These are phyloP conservation scores for Epichloe glyceriae DNA, from an alignment of 2,329 filamentous ascomycete species.

Conservation along the genomic window DNA sequence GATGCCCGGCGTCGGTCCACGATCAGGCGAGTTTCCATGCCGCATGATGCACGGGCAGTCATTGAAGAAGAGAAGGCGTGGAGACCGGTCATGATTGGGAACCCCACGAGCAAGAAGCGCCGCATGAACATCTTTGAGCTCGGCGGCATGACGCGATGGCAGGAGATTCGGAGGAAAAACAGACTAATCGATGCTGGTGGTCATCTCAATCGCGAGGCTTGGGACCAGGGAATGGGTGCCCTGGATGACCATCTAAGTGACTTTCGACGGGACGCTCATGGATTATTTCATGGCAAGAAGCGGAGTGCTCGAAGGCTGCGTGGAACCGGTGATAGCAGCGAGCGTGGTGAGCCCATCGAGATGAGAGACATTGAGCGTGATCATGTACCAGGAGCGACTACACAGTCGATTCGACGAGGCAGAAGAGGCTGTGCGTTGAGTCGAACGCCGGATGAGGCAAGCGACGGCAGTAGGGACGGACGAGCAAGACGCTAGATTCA, in stretches of 20 bases:
- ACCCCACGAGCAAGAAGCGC: constrained; percentile 54
- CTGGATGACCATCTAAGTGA: constrained; percentile 24
- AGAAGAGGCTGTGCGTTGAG: constrained; percentile 25
- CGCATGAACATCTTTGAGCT: constrained; percentile 61
- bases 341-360: constrained; percentile 17
- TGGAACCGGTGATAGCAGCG: constrained; percentile 18
- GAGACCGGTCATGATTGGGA: constrained; percentile 59
- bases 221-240: constrained; percentile 23
- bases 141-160: constrained; percentile 56
- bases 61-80: constrained; percentile 46
- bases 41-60: constrained; percentile 23
- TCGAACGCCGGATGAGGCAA: constrained; percentile 24
- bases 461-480: constrained; percentile 3
- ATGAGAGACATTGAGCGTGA: constrained; percentile 13
- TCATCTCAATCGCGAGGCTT: constrained; percentile 23
- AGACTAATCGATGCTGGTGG: constrained; percentile 35
- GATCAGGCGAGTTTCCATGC: constrained; percentile 30
- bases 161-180: constrained; percentile 54
- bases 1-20: constrained; percentile 36
- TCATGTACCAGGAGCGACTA: not conserved
- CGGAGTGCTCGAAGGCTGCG: constrained; percentile 12
- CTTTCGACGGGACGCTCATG: constrained; percentile 20
- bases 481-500: not conserved
- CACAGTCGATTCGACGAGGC: constrained; percentile 9
- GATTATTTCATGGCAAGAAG: constrained; percentile 16